Base-by-base conservation (phyloP, 192 early-diverging fungal genomes). In the Gonapodya prolifera region DNA sequence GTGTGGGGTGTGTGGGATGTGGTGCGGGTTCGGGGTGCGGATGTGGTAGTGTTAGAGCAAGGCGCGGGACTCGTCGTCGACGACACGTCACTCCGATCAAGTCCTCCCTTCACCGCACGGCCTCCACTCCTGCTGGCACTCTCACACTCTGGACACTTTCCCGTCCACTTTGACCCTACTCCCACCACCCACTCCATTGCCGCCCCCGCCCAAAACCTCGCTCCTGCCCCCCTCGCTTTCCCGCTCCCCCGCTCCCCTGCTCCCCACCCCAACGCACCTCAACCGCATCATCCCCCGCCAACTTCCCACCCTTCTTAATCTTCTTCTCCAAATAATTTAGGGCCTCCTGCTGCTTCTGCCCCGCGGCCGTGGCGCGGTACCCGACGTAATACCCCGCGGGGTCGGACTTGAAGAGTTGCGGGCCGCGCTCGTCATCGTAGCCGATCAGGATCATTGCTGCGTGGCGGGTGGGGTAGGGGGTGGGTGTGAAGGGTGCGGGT, bases 371-470 rank as follows among this genome's bases (percentile, higher is more conserved):
- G 30, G 96, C 98, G 85, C 92, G 92, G 85, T 94, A 98, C 75
- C 98, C 98, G 75, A 94, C 93, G 90, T 91, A 99, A 84, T 97
- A 98, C 34, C 98, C 98, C 35, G 98, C 95, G 69, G 98, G 98
- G 81, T 99, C 97, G 75, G 91, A 92, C 84, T 99, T 98, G 89
- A 93, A 99, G 75, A 99, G 86, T 82, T 97, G 97, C 35, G 98
- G 95, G 16, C 98, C 98, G 34, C 89, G 87, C 85, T 99, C 98
- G 77, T 93, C 93, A 81, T 99, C 98, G 84, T 92, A 91, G 34
- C 95, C 96, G 80, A 98, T 95, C 77, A 99, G 82, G 75, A 98
- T 97, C 94, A 98, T 97, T 75, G 98, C 94, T 91, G 71, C 18
- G 29, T 2, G 18, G 71, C 16, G 29, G 71, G 16, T n/a, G n/a